Base-by-base conservation (phyloP, 2,329 filamentous ascomycete species). In the Myotisia sp. region DNA sequence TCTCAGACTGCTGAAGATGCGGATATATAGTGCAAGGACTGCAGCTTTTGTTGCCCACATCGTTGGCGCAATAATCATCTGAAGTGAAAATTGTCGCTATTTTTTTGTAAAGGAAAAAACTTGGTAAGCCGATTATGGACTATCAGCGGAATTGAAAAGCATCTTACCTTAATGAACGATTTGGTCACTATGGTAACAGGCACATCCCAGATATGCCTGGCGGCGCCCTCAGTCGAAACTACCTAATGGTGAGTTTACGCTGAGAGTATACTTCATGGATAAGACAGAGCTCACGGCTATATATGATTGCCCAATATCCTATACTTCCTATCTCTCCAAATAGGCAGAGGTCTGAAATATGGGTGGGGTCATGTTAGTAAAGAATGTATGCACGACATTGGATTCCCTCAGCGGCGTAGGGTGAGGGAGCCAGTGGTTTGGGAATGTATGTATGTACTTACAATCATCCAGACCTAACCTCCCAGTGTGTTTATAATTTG, bases 91-190 rank as follows among this genome's bases (percentile, higher is more conserved):
- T 5, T 32, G 29, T 32, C 14, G 22, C 29, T 32, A 23, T 17
- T 10, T 4, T 21, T 16, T 12, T 32, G 22, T 22, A 21, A 32
- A 10, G 19, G 19, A 10, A n/a, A 21, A 8, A 2, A 7, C 16
- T 22, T 19, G 20, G 8, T 32, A 22, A 10, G 13, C 3, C 22
- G n/a, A 23, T 23, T 6, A 5, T 19, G n/a, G 4, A 4, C 12
- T 22, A 10, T 10, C 7, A 8, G 20, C n/a, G n/a, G n/a, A n/a
- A n/a, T n/a, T n/a, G n/a, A n/a, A n/a, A n/a, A n/a, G n/a, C n/a
- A n/a, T n/a, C 29, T 23, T 14, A 32, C 29, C 19, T 32, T 32
- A 8, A 32, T 23, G 19, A 32, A 32, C n/a, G 29, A 22, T 24
- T 19, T 5, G 2, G 29, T 32, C 4, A 32, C 17, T 16, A 32